Evolutionary conservation across 202 grass and related monocot genomes (phyloP).

Genomic region (Saccharum hybrid): DNA sequence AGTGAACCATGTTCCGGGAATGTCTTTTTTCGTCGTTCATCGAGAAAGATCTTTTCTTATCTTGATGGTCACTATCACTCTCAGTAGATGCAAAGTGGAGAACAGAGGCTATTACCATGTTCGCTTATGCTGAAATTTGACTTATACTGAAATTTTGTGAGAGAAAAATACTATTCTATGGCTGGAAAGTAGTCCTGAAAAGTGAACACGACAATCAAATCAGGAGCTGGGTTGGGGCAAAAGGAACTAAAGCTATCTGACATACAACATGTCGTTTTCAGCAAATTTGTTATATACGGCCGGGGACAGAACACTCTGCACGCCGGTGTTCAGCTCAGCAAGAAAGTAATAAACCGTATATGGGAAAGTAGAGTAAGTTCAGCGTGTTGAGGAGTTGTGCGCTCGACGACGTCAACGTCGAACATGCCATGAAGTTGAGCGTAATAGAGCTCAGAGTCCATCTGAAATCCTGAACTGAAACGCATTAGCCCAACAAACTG

Average conservation of each 20-base stretch:
- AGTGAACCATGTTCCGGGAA: neutral
- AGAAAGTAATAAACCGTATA: too few relatives aligned
- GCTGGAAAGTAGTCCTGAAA: too few relatives aligned
- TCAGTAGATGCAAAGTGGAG: neutral
- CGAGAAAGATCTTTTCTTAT: neutral
- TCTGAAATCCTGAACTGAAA: neutral
- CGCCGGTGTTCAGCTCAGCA: neutral
- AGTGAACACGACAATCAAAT: constrained; percentile 5
- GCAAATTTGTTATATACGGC: neutral
- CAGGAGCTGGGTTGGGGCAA: neutral
- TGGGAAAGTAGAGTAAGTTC: too few relatives aligned
- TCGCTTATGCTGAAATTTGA: too few relatives aligned
- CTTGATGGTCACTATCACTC: neutral
- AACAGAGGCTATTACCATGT: constrained; percentile 11
- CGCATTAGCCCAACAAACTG: too few relatives aligned
- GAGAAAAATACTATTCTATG: too few relatives aligned
- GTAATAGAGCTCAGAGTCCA: neutral
- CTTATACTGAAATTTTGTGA: too few relatives aligned
- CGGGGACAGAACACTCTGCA: neutral
- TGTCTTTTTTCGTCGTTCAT: neutral
- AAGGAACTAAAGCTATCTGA: constrained; percentile 21
- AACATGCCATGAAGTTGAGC: neutral
- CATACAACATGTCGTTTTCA: neutral
- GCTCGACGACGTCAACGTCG: neutral
- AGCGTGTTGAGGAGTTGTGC: neutral